Evolutionary conservation across 371 early-diverging fungal genomes (phyloP).

Genomic region (Mortierella sp.): DNA sequence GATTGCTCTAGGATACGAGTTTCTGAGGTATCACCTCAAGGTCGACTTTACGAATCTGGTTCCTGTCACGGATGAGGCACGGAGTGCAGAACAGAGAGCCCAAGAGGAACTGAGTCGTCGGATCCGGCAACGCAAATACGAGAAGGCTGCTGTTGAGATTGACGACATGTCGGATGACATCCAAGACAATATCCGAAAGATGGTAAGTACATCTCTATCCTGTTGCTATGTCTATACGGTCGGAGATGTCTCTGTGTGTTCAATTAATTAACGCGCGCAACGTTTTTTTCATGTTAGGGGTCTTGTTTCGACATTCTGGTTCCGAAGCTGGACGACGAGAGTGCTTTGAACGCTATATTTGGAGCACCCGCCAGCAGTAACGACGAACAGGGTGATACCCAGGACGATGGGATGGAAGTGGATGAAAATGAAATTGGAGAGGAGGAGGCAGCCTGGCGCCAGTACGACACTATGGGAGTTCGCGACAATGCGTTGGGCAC

Average conservation of each 20-base stretch:
- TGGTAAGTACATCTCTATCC: conserved; percentile 55
- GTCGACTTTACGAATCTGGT: conserved; percentile 59
- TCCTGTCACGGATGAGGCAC: conserved; percentile 46
- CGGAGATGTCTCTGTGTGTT: too few relatives aligned
- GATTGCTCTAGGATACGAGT: conserved; percentile 69
- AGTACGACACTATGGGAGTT: conserved; percentile 34
- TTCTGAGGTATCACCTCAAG: conserved; percentile 60
- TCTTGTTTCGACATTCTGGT: conserved; percentile 72
- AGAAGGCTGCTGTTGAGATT: conserved; percentile 58
- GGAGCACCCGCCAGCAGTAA: neutral
- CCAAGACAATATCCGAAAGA: conserved; percentile 64
- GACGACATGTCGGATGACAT: conserved; percentile 62
- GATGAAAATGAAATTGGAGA: conserved; percentile 9
- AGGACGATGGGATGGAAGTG: neutral
- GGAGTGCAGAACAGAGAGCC: conserved; percentile 34
- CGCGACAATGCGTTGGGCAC: conserved; percentile 71
- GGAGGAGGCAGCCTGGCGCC: conserved; percentile 4
- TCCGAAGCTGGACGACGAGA: conserved; percentile 60
- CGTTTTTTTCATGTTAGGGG: conserved; percentile 37
- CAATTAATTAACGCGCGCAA: neutral
- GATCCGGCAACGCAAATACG: conserved; percentile 62
- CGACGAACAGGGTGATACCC: neutral
- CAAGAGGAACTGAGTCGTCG: conserved; percentile 26
- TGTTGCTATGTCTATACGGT: too few relatives aligned
- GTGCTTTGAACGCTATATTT: conserved; percentile 31